These are phyloP conservation scores for Priceomyces castillae DNA, from an alignment of 805 yeast species.

Conservation along the genomic window DNA sequence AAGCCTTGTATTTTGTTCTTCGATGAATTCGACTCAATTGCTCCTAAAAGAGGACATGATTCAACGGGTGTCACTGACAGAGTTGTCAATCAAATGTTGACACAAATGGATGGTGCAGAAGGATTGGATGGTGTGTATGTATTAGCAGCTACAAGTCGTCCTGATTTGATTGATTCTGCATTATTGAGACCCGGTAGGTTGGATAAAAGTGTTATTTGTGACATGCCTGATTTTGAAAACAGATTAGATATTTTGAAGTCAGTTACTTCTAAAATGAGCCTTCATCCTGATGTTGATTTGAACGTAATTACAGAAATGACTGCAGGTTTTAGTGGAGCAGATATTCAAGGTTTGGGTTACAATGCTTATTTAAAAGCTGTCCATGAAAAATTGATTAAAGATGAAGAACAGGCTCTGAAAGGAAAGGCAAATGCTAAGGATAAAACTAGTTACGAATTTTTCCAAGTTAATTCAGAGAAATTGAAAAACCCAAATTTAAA, in stretches of 20 bases:
- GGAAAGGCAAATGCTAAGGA: slow-evolving; percentile 13
- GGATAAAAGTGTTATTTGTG: slow-evolving; percentile 89
- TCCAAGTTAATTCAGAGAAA: slow-evolving; percentile 38
- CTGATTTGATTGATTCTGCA: slow-evolving; percentile 94
- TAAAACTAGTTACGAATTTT: slow-evolving; percentile 33
- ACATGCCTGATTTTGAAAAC: slow-evolving; percentile 71
- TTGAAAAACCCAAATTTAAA: slow-evolving; percentile 25
- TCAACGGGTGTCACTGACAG: slow-evolving; percentile 97
- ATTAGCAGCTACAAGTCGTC: slow-evolving; percentile 93
- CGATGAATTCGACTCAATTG: slow-evolving; percentile 95
- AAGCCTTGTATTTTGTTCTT: slow-evolving; percentile 91
- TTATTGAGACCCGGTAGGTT: slow-evolving; percentile 92
- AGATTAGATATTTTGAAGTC: slow-evolving; percentile 68
- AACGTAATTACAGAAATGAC: slow-evolving; percentile 55
- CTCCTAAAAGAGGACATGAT: slow-evolving; percentile 97
- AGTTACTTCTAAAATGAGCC: slow-evolving; percentile 58
- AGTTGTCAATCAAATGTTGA: slow-evolving; percentile 93
- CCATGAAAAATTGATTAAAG: slow-evolving; percentile 59
- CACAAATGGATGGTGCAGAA: slow-evolving; percentile 99
- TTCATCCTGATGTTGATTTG: slow-evolving; percentile 51
- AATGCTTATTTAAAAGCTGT: slow-evolving; percentile 89
- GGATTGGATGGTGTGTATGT: slow-evolving; percentile 96
- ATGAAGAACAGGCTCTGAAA: slow-evolving; percentile 28
- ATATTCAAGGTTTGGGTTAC: slow-evolving; percentile 85
- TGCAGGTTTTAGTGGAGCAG: slow-evolving; percentile 90